Percentiles rank a stretch among this genome's conserved stretches.
Evolutionary conservation across 2,329 filamentous ascomycete genomes (phyloP).

Genomic region (Rutstroemia sydowiana): DNA sequence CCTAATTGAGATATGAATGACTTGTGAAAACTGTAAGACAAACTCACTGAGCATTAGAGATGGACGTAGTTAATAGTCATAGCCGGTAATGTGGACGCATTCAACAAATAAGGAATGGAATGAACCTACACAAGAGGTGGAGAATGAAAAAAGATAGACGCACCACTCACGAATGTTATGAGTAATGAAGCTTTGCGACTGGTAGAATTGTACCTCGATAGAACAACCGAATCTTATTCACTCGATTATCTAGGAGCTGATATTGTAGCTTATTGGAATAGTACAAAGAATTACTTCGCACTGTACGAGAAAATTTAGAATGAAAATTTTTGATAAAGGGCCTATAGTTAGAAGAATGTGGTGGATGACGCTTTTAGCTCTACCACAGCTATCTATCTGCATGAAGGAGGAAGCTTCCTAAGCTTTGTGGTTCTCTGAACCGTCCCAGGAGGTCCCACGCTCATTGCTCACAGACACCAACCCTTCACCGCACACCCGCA

Average conservation of each 20-base stretch:
- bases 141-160: constrained; percentile 15
- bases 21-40: constrained; percentile 11
- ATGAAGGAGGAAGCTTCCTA: constrained; percentile 8
- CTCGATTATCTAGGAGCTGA: constrained; percentile 5
- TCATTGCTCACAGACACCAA: constrained; percentile 23
- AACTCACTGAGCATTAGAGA: constrained; percentile 16
- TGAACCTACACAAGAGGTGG: constrained; percentile 18
- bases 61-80: constrained; percentile 15
- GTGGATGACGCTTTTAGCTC: constrained; percentile 24
- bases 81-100: constrained; percentile 16
- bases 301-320: not conserved
- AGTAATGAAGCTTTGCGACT: constrained; percentile 16
- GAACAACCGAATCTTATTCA: not conserved
- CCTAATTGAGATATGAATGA: constrained; percentile 10
- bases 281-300: not conserved
- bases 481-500: constrained; percentile 17
- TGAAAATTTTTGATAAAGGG: constrained; percentile 14
- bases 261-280: not conserved
- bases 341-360: constrained; percentile 14
- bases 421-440: constrained; percentile 14
- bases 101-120: constrained; percentile 13
- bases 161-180: constrained; percentile 22
- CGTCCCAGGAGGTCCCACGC: constrained; percentile 22
- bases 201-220: constrained; percentile 12
- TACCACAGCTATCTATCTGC: constrained; percentile 16